Evolutionary conservation across 2,329 filamentous ascomycete species (phyloP), one percentile per base, ranked within the genome.

Genomic region (Cercospora berteroae): DNA sequence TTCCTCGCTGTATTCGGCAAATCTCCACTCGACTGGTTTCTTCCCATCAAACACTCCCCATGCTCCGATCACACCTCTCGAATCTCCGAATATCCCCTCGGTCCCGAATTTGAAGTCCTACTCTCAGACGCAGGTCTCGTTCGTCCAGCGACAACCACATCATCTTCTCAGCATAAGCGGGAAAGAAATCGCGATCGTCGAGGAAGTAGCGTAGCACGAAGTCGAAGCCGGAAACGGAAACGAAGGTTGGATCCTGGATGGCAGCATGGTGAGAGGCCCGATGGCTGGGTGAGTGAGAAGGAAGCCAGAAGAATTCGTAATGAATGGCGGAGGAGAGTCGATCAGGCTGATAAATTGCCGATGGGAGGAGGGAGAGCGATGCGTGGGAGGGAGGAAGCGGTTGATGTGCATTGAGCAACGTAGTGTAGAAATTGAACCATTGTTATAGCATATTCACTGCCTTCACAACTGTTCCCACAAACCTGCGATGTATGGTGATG

Each of bases 1-100:
- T 89, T 93, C 80, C 87, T 88, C 70, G 86, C 89, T 13, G 87
- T 97, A 25, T 93, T 99, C 89, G 94, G 94, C 29, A 58, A 20
- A 18, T 0, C 80, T 85, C 57, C 86, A 81, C 20, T 70, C 13
- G 91, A 97, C 67, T 98, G 94, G 94, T 75, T 97, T 12, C 80
- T 97, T 1, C 94, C 94, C 0, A 77, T 96, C 36, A 87, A 83
- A 65, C 84, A 86, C 67, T 93, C 91, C 4, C 94, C 94, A 0
- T 94, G 91, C 77, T 85, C 85, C 60, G 85, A 86, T 63, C 90
- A 94, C 57, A 67, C 69, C 5, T 75, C 73, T 9, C 66, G 63
- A 4, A 69, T 77, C 13, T 77, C 75, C 8, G 74, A 77, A 58
- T 79, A 77, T 48, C 74, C 76, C 1, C 70, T 79, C 7, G 78